Conservation (phyloP, 2,329 filamentous ascomycete genomes). For the Dactylellina parvicollis region DNA sequence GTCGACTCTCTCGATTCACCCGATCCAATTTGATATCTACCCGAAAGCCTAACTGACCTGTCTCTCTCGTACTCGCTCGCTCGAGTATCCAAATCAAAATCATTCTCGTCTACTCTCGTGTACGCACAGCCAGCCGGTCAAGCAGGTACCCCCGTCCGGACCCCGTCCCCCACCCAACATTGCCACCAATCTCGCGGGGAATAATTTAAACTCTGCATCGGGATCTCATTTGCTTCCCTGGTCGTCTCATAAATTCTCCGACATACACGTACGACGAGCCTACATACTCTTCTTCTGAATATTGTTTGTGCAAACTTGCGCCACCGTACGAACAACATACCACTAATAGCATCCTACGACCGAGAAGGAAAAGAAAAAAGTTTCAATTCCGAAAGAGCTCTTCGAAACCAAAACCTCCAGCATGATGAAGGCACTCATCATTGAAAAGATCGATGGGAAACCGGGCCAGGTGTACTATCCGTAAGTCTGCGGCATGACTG, state of each 20-base stretch:
- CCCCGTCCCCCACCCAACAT: background rate
- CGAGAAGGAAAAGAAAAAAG: no score
- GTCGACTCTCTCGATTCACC: background rate
- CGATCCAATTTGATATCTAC: constrained; percentile 13
- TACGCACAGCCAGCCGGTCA: no score
- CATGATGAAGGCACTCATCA: constrained; percentile 69
- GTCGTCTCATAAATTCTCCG: constrained; percentile 52
- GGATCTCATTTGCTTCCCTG: constrained; percentile 21
- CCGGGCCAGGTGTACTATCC: constrained; percentile 89
- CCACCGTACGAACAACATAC: no score
- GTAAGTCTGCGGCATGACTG: constrained; percentile 62
- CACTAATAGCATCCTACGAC: constrained; percentile 25
- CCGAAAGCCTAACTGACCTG: background rate
- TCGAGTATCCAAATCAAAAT: constrained; percentile 2
- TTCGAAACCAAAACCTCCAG: constrained; percentile 1
- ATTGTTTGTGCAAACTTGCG: no score
- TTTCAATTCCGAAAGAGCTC: constrained; percentile 29
- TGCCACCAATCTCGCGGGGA: background rate
- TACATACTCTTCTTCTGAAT: background rate
- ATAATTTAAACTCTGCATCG: constrained; percentile 1
- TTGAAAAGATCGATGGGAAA: constrained; percentile 79
- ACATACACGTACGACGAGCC: constrained; percentile 1
- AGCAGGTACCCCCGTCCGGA: constrained; percentile 4
- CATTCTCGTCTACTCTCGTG: background rate
- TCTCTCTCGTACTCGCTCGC: background rate